Evolutionary conservation across 495 filamentous ascomycete genomes (phyloP).

Genomic region (Apiosordaria backusii): DNA sequence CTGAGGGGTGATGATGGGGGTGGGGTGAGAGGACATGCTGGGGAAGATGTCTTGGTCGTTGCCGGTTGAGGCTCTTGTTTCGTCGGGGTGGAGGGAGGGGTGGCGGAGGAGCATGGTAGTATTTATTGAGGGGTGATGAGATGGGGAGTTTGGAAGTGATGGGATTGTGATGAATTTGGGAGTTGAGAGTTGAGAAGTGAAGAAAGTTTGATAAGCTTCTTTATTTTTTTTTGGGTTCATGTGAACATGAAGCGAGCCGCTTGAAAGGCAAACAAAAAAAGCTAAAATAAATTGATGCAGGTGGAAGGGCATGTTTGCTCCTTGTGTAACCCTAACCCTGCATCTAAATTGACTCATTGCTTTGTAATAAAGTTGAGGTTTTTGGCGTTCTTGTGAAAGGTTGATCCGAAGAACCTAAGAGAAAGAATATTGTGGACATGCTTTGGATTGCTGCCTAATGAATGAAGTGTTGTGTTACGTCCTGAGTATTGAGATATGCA

Average conservation of each 20-base stretch:
- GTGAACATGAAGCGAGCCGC: background rate
- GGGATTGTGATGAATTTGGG: background rate
- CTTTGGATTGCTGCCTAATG: background rate
- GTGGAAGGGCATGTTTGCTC: background rate
- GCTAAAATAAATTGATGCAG: background rate
- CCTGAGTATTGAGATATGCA: background rate
- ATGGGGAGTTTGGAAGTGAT: background rate
- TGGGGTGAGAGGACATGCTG: slow-evolving; percentile 21
- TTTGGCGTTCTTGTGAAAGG: background rate
- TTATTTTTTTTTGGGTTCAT: background rate
- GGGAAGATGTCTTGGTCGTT: slow-evolving; percentile 23
- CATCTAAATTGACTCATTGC: background rate
- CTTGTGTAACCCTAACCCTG: background rate
- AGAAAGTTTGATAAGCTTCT: no score
- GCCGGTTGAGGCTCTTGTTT: slow-evolving; percentile 4
- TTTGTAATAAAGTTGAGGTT: background rate
- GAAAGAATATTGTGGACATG: background rate
- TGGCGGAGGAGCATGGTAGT: slow-evolving; percentile 25
- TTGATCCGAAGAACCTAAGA: background rate
- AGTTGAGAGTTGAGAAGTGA: background rate
- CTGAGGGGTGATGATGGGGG: background rate
- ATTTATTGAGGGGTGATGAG: background rate
- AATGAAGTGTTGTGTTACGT: background rate
- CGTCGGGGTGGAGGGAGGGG: slow-evolving; percentile 5
- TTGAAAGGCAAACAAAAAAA: background rate